phyloP scores from a whole-genome alignment of 768 basidiomycete genomes.

The Amanita polypyramis region DNA sequence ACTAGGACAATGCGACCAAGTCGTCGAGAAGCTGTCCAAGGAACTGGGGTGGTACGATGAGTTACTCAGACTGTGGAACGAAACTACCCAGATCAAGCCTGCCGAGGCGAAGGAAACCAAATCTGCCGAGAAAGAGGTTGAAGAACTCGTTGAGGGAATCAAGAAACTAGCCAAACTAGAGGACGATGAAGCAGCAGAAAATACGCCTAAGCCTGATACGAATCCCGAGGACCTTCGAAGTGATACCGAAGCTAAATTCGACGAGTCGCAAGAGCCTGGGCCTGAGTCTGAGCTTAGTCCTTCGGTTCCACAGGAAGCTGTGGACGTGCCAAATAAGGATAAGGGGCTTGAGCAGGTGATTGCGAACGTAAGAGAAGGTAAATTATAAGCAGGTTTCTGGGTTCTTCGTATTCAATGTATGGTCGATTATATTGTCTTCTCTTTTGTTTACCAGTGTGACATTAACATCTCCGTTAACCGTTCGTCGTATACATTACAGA shows the following conservation, averaged over 20 bases:
- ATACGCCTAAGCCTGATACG: neutral
- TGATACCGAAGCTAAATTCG: neutral
- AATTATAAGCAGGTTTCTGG: neutral
- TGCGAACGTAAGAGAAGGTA: neutral
- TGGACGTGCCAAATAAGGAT: neutral
- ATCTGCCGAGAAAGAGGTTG: slow-evolving; percentile 6
- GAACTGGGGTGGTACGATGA: slow-evolving; percentile 72
- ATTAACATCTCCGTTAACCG: no score
- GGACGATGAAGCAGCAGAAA: neutral
- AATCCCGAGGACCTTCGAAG: neutral
- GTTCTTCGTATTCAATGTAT: neutral
- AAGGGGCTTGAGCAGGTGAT: neutral
- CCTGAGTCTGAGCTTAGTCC: neutral
- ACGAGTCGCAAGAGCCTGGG: neutral
- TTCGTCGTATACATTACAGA: no score
- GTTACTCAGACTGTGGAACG: slow-evolving; percentile 42
- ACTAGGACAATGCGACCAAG: slow-evolving; percentile 63
- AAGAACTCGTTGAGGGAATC: neutral
- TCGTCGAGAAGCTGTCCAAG: slow-evolving; percentile 47
- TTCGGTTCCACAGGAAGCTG: neutral
- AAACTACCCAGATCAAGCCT: slow-evolving; percentile 24
- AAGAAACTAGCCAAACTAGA: neutral
- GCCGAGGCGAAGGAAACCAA: slow-evolving; percentile 5
- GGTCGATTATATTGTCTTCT: no score
- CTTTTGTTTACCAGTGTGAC: no score